A percentile compares a stretch with the other conserved stretches of the same genome.
Evolutionary conservation across 169 alveolate species (phyloP).

Genomic region (Eimeria sp.): DNA sequence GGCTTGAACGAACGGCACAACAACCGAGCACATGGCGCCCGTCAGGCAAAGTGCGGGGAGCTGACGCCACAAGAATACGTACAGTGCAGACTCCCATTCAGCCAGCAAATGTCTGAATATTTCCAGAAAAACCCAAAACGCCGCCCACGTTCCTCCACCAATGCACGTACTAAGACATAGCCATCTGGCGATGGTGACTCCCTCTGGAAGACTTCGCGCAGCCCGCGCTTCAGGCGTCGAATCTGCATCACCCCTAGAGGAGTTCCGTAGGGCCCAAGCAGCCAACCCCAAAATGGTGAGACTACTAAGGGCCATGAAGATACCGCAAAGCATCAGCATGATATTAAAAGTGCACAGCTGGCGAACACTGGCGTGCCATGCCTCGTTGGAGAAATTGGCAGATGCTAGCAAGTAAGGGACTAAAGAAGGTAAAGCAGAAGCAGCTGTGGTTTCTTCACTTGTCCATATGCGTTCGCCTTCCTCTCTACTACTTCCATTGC

Average conservation of each 20-base stretch:
- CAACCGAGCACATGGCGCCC: slow-evolving; percentile 55
- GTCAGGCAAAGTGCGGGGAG: slow-evolving; percentile 53
- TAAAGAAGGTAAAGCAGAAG: slow-evolving; percentile 45
- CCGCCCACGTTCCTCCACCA: slow-evolving; percentile 41
- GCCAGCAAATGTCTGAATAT: background rate
- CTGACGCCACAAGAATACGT: slow-evolving; percentile 66
- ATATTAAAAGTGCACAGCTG: slow-evolving; percentile 67
- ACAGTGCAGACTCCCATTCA: background rate
- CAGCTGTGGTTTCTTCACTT: background rate
- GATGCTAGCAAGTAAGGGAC: slow-evolving; percentile 52
- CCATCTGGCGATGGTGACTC: slow-evolving; percentile 50
- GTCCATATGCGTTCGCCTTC: background rate
- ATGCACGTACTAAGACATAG: slow-evolving; percentile 4
- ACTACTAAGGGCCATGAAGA: slow-evolving; percentile 27
- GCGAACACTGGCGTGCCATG: slow-evolving; percentile 65
- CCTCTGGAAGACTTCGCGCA: slow-evolving; percentile 19
- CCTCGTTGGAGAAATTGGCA: slow-evolving; percentile 46
- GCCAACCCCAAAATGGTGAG: slow-evolving; percentile 31
- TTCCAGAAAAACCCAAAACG: background rate
- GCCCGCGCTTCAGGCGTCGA: background rate
- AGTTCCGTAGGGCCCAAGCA: background rate
- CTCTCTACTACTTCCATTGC: background rate
- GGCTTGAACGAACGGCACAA: slow-evolving; percentile 37
- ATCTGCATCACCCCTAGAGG: background rate
- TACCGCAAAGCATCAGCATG: slow-evolving; percentile 57